A percentile compares a stretch with the other conserved stretches of the same genome.
These are phyloP conservation scores for Crithidia fasciculata DNA, from an alignment of 208 protist genomes.

Conservation along the genomic window DNA sequence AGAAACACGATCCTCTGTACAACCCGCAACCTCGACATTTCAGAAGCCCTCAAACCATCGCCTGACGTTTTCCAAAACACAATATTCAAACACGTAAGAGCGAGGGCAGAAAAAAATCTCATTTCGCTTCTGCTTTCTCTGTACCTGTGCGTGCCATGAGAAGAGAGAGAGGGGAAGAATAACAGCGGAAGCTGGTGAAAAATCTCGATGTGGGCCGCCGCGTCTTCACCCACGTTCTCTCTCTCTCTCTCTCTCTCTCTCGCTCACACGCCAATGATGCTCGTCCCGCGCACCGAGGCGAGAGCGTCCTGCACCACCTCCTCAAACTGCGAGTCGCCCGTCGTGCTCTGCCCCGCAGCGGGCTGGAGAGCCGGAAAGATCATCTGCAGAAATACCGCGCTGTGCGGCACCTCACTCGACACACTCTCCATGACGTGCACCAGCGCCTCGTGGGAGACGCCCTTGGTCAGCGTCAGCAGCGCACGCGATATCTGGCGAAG, in stretches of 20 bases:
- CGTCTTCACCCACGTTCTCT: no score
- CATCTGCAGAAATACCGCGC: constrained; percentile 20
- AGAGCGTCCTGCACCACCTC: constrained; percentile 45
- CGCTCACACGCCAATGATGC: constrained; percentile 29
- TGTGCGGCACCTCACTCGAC: constrained; percentile 23
- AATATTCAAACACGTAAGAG: no score
- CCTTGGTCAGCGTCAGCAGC: constrained; percentile 28
- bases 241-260: not conserved
- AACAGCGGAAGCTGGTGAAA: no score
- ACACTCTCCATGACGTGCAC: constrained; percentile 19
- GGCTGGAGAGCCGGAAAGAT: constrained; percentile 33
- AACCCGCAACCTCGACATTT: no score
- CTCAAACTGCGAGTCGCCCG: constrained; percentile 35
- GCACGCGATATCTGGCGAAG: constrained; percentile 31
- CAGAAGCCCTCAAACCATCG: no score
- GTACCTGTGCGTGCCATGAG: no score
- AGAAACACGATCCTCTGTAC: no score
- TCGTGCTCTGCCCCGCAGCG: not conserved
- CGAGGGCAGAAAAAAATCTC: no score
- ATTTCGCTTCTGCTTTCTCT: no score
- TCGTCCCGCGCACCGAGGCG: constrained; percentile 38
- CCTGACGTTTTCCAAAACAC: no score
- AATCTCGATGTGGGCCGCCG: no score
- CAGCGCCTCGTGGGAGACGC: constrained; percentile 18
- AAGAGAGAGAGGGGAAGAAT: no score